Base-by-base conservation (phyloP, 2,329 filamentous ascomycete genomes). In the Fusarium ramigenum region DNA sequence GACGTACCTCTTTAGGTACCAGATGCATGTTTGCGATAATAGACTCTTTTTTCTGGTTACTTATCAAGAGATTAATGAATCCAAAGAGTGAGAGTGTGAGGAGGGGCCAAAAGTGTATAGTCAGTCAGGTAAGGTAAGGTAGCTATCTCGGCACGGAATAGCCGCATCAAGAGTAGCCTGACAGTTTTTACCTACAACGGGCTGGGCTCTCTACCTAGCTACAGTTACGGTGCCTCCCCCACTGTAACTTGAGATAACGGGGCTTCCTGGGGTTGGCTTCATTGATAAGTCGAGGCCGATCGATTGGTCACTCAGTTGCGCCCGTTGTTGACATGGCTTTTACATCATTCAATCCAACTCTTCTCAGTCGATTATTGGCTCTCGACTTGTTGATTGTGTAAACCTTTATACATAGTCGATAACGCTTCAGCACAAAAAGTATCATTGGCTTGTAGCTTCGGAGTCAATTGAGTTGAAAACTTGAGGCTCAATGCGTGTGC, bases 1-100 rank as follows among this genome's bases (percentile, higher is more conserved):
- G 46, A 81, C 83, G 64, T 66, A 86, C 85, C 82, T 87, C 85
- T 77, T 84, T 86, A 15, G 85, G 85, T 62, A 86, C 80, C 66
- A 87, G 80, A 83, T 85, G 84, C 85, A 87, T 87, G 59, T 76
- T 70, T 61, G 54, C 53, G 69, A 74, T 43, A 58, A 42, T 54
- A 58, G 30, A 44, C 53, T 56, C 34, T 53, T 34, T 56, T 23
- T 23, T 36, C 23, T 56, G 40, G 47, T 11, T 47, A 44, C 36
- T 40, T n/a, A 44, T 44, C 23, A 34, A 66, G 30, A 39, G 40
- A 39, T 43, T 23, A 40, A 46, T 40, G 58, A 43, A 60, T 52
- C 28, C 19, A 40, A 42, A 30, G 39, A 44, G 39, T 25, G 53
- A 65, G 50, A 34, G 40, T 39, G 44, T 40, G 50, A 50, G 18